These are phyloP conservation scores for Ascochyta pisi DNA, from an alignment of 2,329 filamentous ascomycete genomes.

Conservation along the genomic window DNA sequence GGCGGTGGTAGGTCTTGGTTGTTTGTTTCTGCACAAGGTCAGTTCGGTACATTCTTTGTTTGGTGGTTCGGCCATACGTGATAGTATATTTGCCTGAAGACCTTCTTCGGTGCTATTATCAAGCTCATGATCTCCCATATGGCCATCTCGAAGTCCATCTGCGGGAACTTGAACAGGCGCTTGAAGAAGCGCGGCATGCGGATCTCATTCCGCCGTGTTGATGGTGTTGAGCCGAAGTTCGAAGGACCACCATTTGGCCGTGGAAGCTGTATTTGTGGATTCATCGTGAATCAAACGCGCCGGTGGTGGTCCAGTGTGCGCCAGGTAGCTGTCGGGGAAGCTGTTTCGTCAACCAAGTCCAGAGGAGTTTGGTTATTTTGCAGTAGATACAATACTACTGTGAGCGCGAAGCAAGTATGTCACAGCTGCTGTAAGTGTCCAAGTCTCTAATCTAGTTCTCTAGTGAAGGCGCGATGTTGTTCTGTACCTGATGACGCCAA, in stretches of 20 bases:
- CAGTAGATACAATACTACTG: too few relatives aligned
- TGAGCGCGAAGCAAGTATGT: background rate
- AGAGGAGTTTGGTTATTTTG: background rate
- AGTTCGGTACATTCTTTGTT: background rate
- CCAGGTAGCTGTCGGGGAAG: conserved; percentile 4
- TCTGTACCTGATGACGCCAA: conserved; percentile 14
- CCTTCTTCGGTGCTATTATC: conserved; percentile 72
- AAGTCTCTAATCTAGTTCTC: conserved; percentile 1
- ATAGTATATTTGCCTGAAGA: conserved; percentile 74
- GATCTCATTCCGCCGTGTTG: conserved; percentile 58
- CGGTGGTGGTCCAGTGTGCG: conserved; percentile 9
- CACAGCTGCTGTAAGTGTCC: background rate
- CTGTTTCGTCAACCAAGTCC: background rate
- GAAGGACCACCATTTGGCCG: conserved; percentile 62
- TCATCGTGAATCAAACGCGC: conserved; percentile 52
- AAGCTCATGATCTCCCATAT: conserved; percentile 76
- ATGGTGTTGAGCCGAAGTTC: conserved; percentile 60
- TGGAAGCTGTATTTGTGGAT: conserved; percentile 66
- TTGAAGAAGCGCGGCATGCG: conserved; percentile 73
- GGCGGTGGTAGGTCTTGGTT: conserved; percentile 70
- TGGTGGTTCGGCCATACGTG: conserved; percentile 58
- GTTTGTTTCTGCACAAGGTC: conserved; percentile 63
- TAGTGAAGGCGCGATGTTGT: conserved; percentile 10
- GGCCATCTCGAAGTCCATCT: conserved; percentile 78
- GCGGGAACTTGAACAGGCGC: conserved; percentile 73